Conservation (phyloP, 163 green algal species). For the Volvox carteri region DNA sequence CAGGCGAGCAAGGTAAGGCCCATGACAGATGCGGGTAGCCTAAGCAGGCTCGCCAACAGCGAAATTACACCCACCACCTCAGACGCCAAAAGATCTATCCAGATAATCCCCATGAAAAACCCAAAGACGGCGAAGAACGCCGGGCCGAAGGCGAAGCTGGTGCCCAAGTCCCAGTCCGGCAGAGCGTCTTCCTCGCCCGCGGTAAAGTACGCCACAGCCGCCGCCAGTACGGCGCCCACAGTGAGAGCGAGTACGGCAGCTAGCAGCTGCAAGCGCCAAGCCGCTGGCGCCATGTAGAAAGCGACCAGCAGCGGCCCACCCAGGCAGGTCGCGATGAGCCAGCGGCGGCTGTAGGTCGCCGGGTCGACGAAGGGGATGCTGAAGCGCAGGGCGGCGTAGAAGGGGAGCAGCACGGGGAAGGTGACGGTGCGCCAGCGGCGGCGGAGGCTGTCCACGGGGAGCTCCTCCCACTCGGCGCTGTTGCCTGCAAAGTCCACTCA, state of each 20-base stretch:
- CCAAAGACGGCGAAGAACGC: constrained; percentile 69
- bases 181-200: constrained; percentile 37
- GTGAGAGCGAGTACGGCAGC: constrained; percentile 26
- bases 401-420: constrained; percentile 69
- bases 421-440: constrained; percentile 47
- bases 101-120: constrained; percentile 90
- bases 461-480: constrained; percentile 59
- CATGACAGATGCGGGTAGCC: constrained; percentile 81
- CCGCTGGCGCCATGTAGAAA: constrained; percentile 60
- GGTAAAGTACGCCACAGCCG: constrained; percentile 39
- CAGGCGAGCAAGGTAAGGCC: constrained; percentile 94
- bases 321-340: constrained; percentile 69
- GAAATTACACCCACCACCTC: constrained; percentile 79
- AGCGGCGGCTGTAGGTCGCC: constrained; percentile 68
- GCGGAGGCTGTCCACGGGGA: constrained; percentile 24
- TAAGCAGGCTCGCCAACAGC: constrained; percentile 79
- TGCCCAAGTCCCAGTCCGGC: constrained; percentile 46
- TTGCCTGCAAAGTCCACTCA: constrained; percentile 1
- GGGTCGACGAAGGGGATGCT: constrained; percentile 67
- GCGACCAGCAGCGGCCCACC: constrained; percentile 61
- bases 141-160: constrained; percentile 63
- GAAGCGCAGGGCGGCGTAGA: constrained; percentile 62
- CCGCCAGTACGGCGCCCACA: constrained; percentile 12
- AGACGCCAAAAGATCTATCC: constrained; percentile 79
- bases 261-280: too few species aligned